phyloP scores from a whole-genome alignment of 2,329 filamentous ascomycete species.

The Colletotrichum zoysiae region DNA sequence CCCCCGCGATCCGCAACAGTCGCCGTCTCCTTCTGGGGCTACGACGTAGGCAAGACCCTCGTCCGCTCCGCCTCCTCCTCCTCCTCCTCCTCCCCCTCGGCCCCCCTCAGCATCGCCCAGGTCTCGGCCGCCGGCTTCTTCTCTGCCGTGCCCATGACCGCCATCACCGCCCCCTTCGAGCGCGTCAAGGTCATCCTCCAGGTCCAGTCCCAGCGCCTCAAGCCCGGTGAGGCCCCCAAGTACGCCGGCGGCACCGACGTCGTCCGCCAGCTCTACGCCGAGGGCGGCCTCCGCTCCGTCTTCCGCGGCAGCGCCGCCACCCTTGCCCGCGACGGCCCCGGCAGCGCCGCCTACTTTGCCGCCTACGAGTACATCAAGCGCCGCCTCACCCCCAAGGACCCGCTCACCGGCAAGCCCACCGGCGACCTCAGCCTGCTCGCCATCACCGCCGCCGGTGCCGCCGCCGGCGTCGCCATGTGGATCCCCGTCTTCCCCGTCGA shows the following conservation, averaged over 20 bases:
- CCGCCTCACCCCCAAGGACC: constrained; percentile 84
- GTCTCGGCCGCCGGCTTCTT: constrained; percentile 96
- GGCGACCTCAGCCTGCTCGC: constrained; percentile 86
- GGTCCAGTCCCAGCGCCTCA: constrained; percentile 93
- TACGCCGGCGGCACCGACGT: constrained; percentile 92
- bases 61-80: constrained; percentile 71
- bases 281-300: constrained; percentile 90
- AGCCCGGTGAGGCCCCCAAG: constrained; percentile 90
- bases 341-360: constrained; percentile 95
- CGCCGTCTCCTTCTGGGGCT: constrained; percentile 84
- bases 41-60: constrained; percentile 93
- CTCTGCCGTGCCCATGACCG: constrained; percentile 96
- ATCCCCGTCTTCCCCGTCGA: constrained; percentile 98
- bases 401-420: constrained; percentile 75
- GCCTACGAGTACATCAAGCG: constrained; percentile 98
- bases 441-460: constrained; percentile 87
- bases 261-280: constrained; percentile 90
- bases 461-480: constrained; percentile 98
- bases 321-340: constrained; percentile 91
- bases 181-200: constrained; percentile 98
- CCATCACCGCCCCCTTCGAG: constrained; percentile 99
- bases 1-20: constrained; percentile 57
- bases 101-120: constrained; percentile 84
- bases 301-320: constrained; percentile 94
- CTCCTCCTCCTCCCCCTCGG: constrained; percentile 70